These are phyloP conservation scores for Globisporangium paddicum DNA, from an alignment of 352 stramenopile genomes.

Conservation along the genomic window DNA sequence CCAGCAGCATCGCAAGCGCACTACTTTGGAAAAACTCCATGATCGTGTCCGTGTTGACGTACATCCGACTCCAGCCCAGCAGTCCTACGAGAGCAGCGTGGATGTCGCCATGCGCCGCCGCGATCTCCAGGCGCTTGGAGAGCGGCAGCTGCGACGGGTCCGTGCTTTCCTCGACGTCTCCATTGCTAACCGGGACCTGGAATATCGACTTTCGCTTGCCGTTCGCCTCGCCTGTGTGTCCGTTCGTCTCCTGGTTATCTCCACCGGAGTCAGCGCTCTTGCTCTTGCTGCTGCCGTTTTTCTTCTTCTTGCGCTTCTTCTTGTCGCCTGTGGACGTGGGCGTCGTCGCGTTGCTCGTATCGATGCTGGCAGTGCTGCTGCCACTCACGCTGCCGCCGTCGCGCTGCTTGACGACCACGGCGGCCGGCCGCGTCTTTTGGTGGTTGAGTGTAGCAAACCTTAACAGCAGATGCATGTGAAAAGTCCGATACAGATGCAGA, in stretches of 20 bases:
- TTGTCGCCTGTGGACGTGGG: conserved; percentile 15
- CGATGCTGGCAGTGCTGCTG: conserved; percentile 22
- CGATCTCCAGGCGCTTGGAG: conserved; percentile 52
- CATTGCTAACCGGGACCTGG: conserved; percentile 2
- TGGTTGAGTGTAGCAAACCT: conserved; percentile 11
- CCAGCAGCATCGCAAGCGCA: conserved; percentile 52
- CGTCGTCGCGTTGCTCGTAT: conserved; percentile 13
- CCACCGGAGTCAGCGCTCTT: not conserved
- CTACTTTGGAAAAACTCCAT: conserved; percentile 65
- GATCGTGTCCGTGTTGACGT: conserved; percentile 58
- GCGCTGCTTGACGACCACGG: not conserved
- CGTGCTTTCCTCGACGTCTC: not conserved
- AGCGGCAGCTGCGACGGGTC: conserved; percentile 50
- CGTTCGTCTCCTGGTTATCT: not conserved
- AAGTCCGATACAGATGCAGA: too few species aligned
- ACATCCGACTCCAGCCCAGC: conserved; percentile 66
- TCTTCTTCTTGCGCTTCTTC: conserved; percentile 36
- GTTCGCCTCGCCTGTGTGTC: not conserved
- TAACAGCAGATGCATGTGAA: too few species aligned
- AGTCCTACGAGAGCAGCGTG: conserved; percentile 71
- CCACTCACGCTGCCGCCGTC: conserved; percentile 18
- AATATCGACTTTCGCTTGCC: conserved; percentile 5
- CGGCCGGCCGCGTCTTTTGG: conserved; percentile 2
- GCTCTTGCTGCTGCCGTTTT: conserved; percentile 13
- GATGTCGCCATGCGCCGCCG: conserved; percentile 55